phyloP scores from a whole-genome alignment of 805 yeast species.

The Zygotorulaspora danielsina region DNA sequence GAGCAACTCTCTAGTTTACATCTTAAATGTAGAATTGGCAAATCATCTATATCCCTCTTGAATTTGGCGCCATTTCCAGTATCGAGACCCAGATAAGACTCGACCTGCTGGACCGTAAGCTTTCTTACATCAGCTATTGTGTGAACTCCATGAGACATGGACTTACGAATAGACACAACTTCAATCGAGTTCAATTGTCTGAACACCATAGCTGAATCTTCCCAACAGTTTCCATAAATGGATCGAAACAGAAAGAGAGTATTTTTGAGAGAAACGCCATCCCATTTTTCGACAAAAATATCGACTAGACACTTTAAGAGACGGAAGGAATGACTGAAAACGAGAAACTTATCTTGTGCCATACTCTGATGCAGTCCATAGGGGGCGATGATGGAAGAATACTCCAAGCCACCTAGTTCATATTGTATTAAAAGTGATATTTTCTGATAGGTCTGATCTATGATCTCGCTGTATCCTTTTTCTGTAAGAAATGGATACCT shows the following conservation, averaged over 20 bases:
- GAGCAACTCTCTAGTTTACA: conserved; percentile 17
- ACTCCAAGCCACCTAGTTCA: conserved; percentile 49
- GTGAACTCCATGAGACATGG: conserved; percentile 37
- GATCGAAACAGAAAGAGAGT: conserved; percentile 40
- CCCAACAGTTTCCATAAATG: conserved; percentile 48
- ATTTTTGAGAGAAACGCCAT: conserved; percentile 40
- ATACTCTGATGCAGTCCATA: conserved; percentile 39
- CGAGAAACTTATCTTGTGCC: conserved; percentile 42
- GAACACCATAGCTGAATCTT: conserved; percentile 42
- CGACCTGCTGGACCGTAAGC: conserved; percentile 37
- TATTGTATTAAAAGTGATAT: conserved; percentile 43
- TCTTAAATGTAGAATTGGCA: conserved; percentile 39
- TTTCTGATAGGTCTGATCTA: conserved; percentile 37
- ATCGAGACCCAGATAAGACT: conserved; percentile 39
- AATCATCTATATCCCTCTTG: conserved; percentile 29
- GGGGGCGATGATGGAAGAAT: conserved; percentile 43
- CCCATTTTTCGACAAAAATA: conserved; percentile 39
- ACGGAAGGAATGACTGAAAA: conserved; percentile 43
- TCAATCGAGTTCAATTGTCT: conserved; percentile 49
- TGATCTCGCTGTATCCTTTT: conserved; percentile 25
- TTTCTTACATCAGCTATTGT: conserved; percentile 32
- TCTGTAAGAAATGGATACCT: conserved; percentile 37
- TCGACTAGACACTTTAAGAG: conserved; percentile 45
- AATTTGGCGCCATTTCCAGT: conserved; percentile 42
- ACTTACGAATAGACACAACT: conserved; percentile 37